Conservation (phyloP, 345 rosid genomes). For the Pugionium cornutum region DNA sequence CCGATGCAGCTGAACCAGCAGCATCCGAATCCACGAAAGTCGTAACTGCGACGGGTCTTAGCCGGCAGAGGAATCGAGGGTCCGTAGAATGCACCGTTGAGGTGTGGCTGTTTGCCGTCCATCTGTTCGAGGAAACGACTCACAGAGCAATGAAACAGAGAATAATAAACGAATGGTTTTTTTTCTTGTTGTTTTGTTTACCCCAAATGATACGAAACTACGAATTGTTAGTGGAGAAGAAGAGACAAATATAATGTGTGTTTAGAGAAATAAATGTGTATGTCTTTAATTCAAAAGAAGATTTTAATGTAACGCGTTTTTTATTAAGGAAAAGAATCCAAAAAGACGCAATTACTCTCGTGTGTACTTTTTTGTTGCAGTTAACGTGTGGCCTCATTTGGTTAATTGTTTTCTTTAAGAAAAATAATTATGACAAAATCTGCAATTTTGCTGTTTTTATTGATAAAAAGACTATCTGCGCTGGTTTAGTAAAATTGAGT, state of each 20-base stretch:
- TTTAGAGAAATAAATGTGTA: neutral
- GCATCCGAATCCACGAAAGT: slow-evolving; percentile 45
- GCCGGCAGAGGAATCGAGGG: slow-evolving; percentile 60
- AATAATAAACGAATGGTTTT: neutral
- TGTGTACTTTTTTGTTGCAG: neutral
- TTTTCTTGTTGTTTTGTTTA: neutral
- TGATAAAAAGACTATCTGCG: no score
- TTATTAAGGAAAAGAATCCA: slow-evolving; percentile 12
- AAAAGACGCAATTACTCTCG: slow-evolving; percentile 3
- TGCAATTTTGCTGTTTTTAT: neutral
- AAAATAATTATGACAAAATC: neutral
- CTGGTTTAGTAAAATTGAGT: no score
- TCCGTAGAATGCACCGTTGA: slow-evolving; percentile 74
- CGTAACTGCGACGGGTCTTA: slow-evolving; percentile 41
- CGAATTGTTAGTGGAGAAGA: neutral
- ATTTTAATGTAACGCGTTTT: slow-evolving; percentile 21
- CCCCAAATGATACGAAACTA: no score
- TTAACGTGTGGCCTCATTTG: neutral
- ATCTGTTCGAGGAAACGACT: slow-evolving; percentile 37
- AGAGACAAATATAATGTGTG: neutral
- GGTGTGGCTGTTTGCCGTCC: slow-evolving; percentile 34
- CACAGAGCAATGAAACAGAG: slow-evolving; percentile 1
- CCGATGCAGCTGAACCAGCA: slow-evolving; percentile 56
- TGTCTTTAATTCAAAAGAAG: slow-evolving; percentile 9
- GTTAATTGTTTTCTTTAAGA: no score